phyloP scores from a whole-genome alignment of 352 stramenopile species.

The Phytophthora nicotianae region DNA sequence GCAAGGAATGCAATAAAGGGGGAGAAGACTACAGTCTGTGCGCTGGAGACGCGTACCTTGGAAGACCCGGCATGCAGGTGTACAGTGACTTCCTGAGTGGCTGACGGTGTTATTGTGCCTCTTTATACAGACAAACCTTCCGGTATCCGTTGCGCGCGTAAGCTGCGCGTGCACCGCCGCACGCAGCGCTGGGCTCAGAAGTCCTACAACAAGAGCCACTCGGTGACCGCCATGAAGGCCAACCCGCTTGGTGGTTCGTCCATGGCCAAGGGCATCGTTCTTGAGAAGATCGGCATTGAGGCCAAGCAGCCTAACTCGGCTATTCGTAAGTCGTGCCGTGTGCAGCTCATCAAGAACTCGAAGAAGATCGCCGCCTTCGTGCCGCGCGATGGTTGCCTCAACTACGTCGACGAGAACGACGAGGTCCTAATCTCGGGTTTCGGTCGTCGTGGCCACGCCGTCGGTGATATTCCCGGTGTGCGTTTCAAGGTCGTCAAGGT shows the following conservation, averaged over 20 bases:
- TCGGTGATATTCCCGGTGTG: conserved; percentile 99
- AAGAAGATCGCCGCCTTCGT: conserved; percentile 99
- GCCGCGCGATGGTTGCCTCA: conserved; percentile 99
- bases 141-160: conserved; percentile 99
- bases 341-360: conserved; percentile 99
- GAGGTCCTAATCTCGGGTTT: conserved; percentile 99
- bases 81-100: background rate
- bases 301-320: conserved; percentile 99
- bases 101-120: conserved; percentile 15
- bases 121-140: conserved; percentile 95
- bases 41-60: background rate
- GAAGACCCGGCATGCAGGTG: background rate
- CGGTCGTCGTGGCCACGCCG: conserved; percentile 98
- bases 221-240: conserved; percentile 99
- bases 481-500: conserved; percentile 99
- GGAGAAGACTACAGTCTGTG: background rate
- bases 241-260: conserved; percentile 99
- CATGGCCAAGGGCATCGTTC: conserved; percentile 99
- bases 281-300: conserved; percentile 99
- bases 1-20: background rate
- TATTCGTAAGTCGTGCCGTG: conserved; percentile 99
- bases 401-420: conserved; percentile 99
- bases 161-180: conserved; percentile 98
- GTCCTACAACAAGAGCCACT: conserved; percentile 99
- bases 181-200: conserved; percentile 98